Base-by-base conservation (phyloP, 140 eudicot genomes). In the Flaveria floridana region DNA sequence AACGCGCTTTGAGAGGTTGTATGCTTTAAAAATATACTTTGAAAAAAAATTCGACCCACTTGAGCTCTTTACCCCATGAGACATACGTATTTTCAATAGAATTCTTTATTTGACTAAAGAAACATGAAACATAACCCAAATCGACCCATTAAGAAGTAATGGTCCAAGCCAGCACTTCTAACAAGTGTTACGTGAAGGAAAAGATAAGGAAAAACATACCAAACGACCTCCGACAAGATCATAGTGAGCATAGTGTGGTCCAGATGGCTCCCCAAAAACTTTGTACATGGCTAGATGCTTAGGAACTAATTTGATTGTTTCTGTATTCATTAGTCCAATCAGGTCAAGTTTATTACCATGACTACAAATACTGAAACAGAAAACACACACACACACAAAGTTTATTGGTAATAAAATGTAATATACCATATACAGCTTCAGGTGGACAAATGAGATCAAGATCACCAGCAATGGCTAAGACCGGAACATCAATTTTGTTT, bases 211-310 rank as follows among this genome's bases (percentile, higher is more conserved):
- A 20, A 25, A 51, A 85, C 87, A 39, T 85, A 89, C 96, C 90
- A 83, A 71, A 61, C 84, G 84, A 71, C 96, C 90, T 78, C 92
- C 96, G 20, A 89, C 92, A 21, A 89, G 79, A 83, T 89, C 92
- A 64, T 89, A 89, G 78, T 89, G 96, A 59, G 87, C 96, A 83
- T 83, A 89, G 79, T 89, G 93, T 69, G 96, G 88, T 55, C 96
- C 96, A 0, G 72, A 68, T 52, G 88, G 89, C 75, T 87, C 82
- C 20, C 96, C 96, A 76, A 83, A 78, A 19, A 89, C 96, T 85
- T 83, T 85, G 85, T 65, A 89, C 20, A 44, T 72, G 42, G 81
- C 84, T 58, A 89, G 79, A 68, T 85, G 81, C 62, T 79, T 83
- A 44, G 93, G 93, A 71, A 89, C 74, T 69, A 80, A 80, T 85